Evolutionary conservation across 2,329 filamentous ascomycete species (phyloP), one percentile per base, ranked within the genome.

Genomic region (Penicillium sp.): DNA sequence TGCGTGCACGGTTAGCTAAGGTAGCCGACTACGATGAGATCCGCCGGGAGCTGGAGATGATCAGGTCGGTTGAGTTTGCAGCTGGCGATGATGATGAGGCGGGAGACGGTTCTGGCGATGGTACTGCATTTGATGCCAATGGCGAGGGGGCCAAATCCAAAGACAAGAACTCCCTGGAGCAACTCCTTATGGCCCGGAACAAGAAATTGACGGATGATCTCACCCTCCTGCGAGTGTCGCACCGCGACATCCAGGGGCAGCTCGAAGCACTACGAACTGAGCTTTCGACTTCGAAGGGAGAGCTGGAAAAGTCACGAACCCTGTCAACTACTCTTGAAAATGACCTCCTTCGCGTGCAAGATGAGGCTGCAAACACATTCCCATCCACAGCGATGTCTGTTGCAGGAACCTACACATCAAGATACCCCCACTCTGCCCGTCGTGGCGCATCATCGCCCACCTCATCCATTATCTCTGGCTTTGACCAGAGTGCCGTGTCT

Each of bases 391-490:
- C 91, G 7, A 92, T 93, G 72, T 97, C 93, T 2, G 90, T 97
- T 41, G 93, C 93, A 2, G 93, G 93, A 41, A 97, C 93, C 3
- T 95, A 96, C 73, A 85, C 87, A 51, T 93, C 89, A 23, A 86
- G 89, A 49, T 90, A 92, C 69, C 88, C 89, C 2, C 87, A 86
- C 65, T 87, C 89, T 40, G 84, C 89, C 49, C 85, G 86, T 67
- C 86, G 89, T 31, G 85, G 88, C 41, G 80, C 82, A 50, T 85
- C 89, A 17, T 97, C 94, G 3, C 95, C 94, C 0, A 97, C 94
- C 1, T 97, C 93, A 4, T 97, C 93, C 21, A 97, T 99, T 68
- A 97, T 99, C 68, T 97, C 93, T 59, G 94, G 94, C n/a, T 92
- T 97, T 71, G 90, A 96, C 69, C 87, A 89, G 23, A 83, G 85